These are phyloP conservation scores for Aaosphaeria arxii DNA, from an alignment of 2,329 filamentous ascomycete genomes.

Conservation along the genomic window DNA sequence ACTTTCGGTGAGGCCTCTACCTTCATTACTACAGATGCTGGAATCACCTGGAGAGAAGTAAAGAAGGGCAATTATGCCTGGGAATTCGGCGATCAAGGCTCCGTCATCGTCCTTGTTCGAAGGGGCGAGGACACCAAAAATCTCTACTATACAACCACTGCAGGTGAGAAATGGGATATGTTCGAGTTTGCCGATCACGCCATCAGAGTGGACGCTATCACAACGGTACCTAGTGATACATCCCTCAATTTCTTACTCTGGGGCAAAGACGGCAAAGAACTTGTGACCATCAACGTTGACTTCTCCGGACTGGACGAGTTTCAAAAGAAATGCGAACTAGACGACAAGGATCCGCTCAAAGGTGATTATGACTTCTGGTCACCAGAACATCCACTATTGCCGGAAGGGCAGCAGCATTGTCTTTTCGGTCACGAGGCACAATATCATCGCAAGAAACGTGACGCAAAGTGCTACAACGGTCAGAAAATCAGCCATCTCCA, in stretches of 20 bases:
- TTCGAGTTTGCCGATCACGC: conserved; percentile 69
- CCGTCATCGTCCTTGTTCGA: conserved; percentile 83
- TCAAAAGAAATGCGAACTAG: conserved; percentile 66
- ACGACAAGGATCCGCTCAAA: conserved; percentile 58
- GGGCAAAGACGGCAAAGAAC: conserved; percentile 58
- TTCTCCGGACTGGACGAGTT: conserved; percentile 69
- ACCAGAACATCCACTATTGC: conserved; percentile 76
- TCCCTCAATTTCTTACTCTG: conserved; percentile 91
- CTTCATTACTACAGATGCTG: conserved; percentile 89
- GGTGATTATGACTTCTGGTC: conserved; percentile 84
- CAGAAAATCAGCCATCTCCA: conserved; percentile 64
- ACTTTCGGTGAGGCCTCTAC: conserved; percentile 74
- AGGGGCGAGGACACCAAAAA: conserved; percentile 65
- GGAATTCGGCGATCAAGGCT: conserved; percentile 95
- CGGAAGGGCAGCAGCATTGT: conserved; percentile 72
- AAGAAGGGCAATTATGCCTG: conserved; percentile 88
- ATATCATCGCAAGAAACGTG: conserved; percentile 87
- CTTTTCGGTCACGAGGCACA: conserved; percentile 87
- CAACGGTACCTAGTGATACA: conserved; percentile 82
- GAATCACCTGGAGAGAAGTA: conserved; percentile 79
- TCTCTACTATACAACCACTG: conserved; percentile 74
- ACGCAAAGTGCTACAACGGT: conserved; percentile 77
- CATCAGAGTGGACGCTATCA: conserved; percentile 74
- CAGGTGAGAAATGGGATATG: conserved; percentile 75
- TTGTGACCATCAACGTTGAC: conserved; percentile 80